Evolutionary conservation across 805 yeast genomes (phyloP), one percentile per base, ranked within the genome.

Genomic region (Saturnispora mendoncae): DNA sequence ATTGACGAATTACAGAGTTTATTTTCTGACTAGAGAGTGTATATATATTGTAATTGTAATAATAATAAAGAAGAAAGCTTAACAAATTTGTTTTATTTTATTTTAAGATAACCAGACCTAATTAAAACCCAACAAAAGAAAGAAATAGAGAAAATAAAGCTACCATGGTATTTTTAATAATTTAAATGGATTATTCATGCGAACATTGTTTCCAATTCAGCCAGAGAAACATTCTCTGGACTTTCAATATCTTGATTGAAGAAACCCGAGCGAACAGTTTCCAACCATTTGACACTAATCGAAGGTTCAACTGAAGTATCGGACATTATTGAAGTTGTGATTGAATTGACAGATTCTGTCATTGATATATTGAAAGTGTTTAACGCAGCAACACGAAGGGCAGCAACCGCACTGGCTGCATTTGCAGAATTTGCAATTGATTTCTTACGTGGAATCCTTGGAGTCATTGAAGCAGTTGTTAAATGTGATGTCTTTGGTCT

Each of bases 381-480:
- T 28, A 78, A 56, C 2, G 81, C 79, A 36, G 82, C 80, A 13
- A 80, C 81, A 48, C 80, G 81, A 39, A 80, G 66, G 19, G 84
- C 85, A 31, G 86, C 84, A 26, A 80, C 84, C 2, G 84, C 82
- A 12, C 83, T 83, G 8, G 82, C 83, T 6, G 84, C 80, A 44
- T 69, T 69, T 9, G 82, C 78, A 29, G 76, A 66, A 46, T 72
- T 76, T 6, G 76, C 67, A 40, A 72, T 61, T 4, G 78, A 49
- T 27, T 52, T 71, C 26, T 73, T 66, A 48, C 76, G 74, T n/a
- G 86, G 80, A 9, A 81, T 73, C 53, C 90, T 68, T 43, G 92
- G 92, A 26, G 90, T 84, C 20, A 85, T 86, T 10, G 87, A 87
- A 18, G 90, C 90, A 15, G 85, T 85, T 12, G 90, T 81, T 34